A percentile compares a stretch with the other conserved stretches of the same genome.
Conservation (phyloP, 176 grass and related monocot genomes). For the Tuctoria greenei region DNA sequence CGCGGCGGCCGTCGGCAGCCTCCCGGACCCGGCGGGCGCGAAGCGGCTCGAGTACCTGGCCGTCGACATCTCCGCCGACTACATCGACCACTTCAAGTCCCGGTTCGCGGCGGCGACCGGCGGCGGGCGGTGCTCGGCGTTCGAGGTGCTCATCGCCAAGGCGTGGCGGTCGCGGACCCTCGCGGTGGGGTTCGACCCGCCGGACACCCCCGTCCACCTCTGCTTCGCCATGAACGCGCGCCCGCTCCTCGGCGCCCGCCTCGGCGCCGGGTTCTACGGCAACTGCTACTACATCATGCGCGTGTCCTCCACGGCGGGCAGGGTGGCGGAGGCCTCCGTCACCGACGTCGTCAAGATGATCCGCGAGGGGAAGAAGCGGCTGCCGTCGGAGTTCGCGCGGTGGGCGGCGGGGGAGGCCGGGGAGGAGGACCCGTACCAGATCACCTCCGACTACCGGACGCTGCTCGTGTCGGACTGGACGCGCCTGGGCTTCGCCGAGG, state of each 20-base stretch:
- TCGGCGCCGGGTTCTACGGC: conserved; percentile 62
- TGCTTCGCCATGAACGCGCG: conserved; percentile 89
- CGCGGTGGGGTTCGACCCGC: conserved; percentile 40
- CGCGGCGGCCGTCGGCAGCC: conserved; percentile 50
- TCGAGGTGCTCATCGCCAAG: conserved; percentile 89
- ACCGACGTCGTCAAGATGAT: conserved; percentile 74
- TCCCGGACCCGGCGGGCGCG: conserved; percentile 45
- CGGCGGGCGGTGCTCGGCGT: conserved; percentile 68
- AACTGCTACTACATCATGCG: conserved; percentile 98
- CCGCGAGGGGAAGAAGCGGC: conserved; percentile 70
- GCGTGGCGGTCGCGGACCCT: conserved; percentile 76
- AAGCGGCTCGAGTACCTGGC: conserved; percentile 62
- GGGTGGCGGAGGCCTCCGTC: conserved; percentile 36
- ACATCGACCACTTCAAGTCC: conserved; percentile 82
- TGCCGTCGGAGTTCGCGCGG: conserved; percentile 60
- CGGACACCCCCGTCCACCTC: conserved; percentile 50
- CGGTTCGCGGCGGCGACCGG: conserved; percentile 45
- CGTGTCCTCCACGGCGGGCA: conserved; percentile 43
- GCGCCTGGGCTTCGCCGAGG: conserved; percentile 79
- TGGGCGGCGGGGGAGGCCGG: conserved; percentile 56
- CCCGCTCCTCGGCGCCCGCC: conserved; percentile 45
- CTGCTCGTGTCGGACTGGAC: conserved; percentile 96
- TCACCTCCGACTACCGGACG: conserved; percentile 79
- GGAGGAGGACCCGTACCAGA: conserved; percentile 70
- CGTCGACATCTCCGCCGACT: conserved; percentile 79